phyloP scores from a whole-genome alignment of 2,329 filamentous ascomycete species.

The Pezicula radicicola region DNA sequence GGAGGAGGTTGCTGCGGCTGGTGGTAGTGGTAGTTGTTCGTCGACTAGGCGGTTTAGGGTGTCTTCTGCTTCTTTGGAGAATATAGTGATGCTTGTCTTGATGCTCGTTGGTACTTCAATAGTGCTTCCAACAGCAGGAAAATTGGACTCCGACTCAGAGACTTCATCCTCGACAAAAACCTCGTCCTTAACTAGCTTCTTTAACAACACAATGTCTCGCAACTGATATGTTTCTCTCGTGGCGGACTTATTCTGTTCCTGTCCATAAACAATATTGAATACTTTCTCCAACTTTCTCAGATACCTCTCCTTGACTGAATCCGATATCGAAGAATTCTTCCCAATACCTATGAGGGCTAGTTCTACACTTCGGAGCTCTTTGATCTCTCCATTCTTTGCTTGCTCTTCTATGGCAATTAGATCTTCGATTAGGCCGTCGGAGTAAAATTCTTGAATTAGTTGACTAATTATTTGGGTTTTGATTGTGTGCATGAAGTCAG shows the following conservation, averaged over 20 bases:
- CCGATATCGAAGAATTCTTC: neutral
- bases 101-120: neutral
- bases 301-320: neutral
- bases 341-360: neutral
- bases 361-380: constrained; percentile 8
- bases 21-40: neutral
- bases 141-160: neutral
- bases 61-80: neutral
- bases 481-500: constrained; percentile 10
- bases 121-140: neutral
- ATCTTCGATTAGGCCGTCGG: constrained; percentile 18
- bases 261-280: neutral
- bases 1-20: neutral
- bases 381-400: constrained; percentile 13
- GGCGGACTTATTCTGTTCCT: neutral
- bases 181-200: neutral
- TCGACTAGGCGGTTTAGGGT: neutral
- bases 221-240: neutral
- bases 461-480: constrained; percentile 19
- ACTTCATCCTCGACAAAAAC: neutral
- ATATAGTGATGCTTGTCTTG: neutral
- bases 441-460: constrained; percentile 13
- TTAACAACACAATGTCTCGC: neutral
- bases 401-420: constrained; percentile 15
- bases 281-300: neutral